Conservation (phyloP, 352 stramenopile species). For the Phytophthora sojae region DNA sequence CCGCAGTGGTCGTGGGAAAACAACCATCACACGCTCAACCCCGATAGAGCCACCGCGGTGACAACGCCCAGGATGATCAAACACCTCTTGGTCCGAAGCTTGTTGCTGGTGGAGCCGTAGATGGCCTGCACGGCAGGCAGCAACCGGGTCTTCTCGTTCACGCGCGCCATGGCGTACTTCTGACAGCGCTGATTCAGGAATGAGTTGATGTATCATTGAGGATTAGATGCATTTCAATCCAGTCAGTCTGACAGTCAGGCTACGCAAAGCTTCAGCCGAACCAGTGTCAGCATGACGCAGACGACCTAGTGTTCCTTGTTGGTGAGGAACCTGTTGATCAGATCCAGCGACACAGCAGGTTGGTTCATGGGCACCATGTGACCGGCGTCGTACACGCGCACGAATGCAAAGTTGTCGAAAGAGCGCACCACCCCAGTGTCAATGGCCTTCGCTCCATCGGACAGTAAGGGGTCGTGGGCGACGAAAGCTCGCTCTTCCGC, state of each 20-base stretch:
- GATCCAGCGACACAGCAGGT: slow-evolving; percentile 45
- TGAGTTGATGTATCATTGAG: too few species aligned
- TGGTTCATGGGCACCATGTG: slow-evolving; percentile 67
- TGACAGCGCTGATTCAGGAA: too few species aligned
- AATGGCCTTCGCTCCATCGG: slow-evolving; percentile 14
- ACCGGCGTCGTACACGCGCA: slow-evolving; percentile 59
- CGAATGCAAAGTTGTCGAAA: slow-evolving; percentile 53
- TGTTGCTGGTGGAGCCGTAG: slow-evolving; percentile 26
- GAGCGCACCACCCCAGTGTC: slow-evolving; percentile 40
- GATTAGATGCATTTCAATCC: too few species aligned
- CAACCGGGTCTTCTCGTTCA: slow-evolving; percentile 23
- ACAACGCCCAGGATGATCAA: slow-evolving; percentile 23
- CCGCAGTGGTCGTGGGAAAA: slow-evolving; percentile 5
- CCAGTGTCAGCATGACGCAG: too few species aligned
- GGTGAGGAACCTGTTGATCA: slow-evolving; percentile 31
- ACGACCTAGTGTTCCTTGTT: too few species aligned
- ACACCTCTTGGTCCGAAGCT: slow-evolving; percentile 27
- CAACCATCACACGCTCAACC: slow-evolving; percentile 1
- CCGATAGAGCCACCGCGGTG: background rate
- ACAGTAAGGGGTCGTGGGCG: slow-evolving; percentile 14
- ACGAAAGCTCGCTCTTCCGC: slow-evolving; percentile 24
- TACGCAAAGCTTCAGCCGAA: too few species aligned
- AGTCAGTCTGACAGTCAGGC: too few species aligned
- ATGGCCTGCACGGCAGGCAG: slow-evolving; percentile 28
- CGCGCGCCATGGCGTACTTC: background rate